Base-by-base conservation (phyloP, 352 stramenopile species). In the Pythium coloratum region DNA sequence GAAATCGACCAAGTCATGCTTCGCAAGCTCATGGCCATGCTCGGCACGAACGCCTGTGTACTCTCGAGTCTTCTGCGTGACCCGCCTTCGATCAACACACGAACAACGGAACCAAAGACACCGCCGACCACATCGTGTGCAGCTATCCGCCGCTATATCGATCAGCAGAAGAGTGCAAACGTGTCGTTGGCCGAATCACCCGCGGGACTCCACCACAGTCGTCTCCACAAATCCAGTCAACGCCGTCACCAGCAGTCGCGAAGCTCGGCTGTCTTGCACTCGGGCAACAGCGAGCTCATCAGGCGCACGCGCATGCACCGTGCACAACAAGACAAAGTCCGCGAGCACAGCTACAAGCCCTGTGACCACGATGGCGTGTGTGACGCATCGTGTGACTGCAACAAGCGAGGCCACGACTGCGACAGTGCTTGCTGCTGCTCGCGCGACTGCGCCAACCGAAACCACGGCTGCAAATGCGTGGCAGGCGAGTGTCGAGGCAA, bases 391-490 rank as follows among this genome's bases (percentile, higher is more conserved):
- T 94, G 85, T 49, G 73, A 79, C 14, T 94, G 83, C 55, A 72
- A 78, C 26, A 73, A 76, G 49, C 77, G 81, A 4, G 77, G 59
- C 2, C 83, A 91, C 60, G 64, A 73, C 7, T 94, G 85, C 64
- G 75, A 86, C 32, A 88, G 80, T 44, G 70, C 84, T 1, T 94
- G 85, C 33, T 76, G 73, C 2, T 94, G 85, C 62, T 66, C 77
- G 8, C 77, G 83, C 8, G 78, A 87, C 26, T 94, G 85, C 20
- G 67, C 76, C 3, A 89, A 91, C 62, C 77, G 85, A 3, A 82
- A 87, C 33, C 80, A 85, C 42, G 86, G 86, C 4, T 94, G 86
- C 64, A 81, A 80, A 28, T 94, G 86, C 55, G 67, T 55, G 0
- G 61, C 74, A 3, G 84, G 81, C 7, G 80, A 75, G 12, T 94